Base-by-base conservation (phyloP, 768 basidiomycete genomes). In the Mycena floridula region DNA sequence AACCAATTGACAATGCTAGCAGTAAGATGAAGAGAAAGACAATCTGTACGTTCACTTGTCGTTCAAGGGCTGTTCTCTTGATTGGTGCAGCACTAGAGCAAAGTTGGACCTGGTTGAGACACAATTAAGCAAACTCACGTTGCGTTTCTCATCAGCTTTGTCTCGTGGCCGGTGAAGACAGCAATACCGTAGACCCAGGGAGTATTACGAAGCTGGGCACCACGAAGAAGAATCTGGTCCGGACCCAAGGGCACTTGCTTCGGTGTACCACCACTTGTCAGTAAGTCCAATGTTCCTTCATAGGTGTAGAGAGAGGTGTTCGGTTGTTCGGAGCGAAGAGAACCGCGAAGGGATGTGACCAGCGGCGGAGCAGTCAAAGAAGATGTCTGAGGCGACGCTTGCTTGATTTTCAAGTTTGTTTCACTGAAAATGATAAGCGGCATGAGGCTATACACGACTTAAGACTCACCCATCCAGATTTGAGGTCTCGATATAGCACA, bases 341-440 rank as follows among this genome's bases (percentile, higher is more conserved):
- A 81, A 11, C 96, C 96, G 28, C 77, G 80, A 2, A 99, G 71
- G 6, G 78, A 61, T 15, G 76, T 72, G 32, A 92, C 84, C 8
- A 85, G 74, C 6, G 79, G 64, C 1, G 95, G 93, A 3, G 89
- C 79, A 5, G 84, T 91, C 35, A 97, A 73, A 5, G 73, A 56
- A 0, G 87, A 67, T 1, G 93, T 97, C 25, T 89, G 81, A 1
- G 88, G 70, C 3, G 88, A 88, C 0, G 89, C 89, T 65, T 99
- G 93, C 59, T 99, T 99, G 65, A 99, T 98, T 70, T 98, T 99
- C 54, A 99, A 76, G 58, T 98, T 98, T 4, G 96, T 99, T 69
- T 98, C 96, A 21, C 92, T 92, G 54, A 36, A 25, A 42, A 40
- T 25, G 43, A 42, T 36, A 36, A 15, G 36, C n/a, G 40, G 23